These are phyloP conservation scores for Fusarium avenaceum DNA, from an alignment of 2,329 filamentous ascomycete genomes.

Conservation along the genomic window DNA sequence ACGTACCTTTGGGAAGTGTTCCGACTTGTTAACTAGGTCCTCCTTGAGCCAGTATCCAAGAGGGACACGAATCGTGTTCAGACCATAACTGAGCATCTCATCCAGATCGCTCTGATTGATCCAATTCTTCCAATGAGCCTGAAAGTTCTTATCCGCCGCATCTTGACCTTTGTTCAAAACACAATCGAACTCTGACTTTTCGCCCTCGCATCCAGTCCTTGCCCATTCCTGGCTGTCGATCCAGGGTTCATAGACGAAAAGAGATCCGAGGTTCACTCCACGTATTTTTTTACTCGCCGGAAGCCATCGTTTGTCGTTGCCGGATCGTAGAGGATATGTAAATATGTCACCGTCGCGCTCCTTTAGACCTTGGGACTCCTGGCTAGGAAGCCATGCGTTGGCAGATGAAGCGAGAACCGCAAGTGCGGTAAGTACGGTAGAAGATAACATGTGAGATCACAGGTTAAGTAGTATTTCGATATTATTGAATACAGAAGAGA, in stretches of 20 bases:
- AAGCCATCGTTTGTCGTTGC: slow-evolving; percentile 30
- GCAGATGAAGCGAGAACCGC: slow-evolving; percentile 31
- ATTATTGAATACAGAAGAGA: neutral
- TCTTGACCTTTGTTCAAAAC: slow-evolving; percentile 62
- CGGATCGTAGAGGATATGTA: neutral
- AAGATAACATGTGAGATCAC: slow-evolving; percentile 22
- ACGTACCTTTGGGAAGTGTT: slow-evolving; percentile 61
- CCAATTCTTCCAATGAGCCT: slow-evolving; percentile 65
- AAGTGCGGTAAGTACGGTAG: slow-evolving; percentile 22
- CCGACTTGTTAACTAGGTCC: slow-evolving; percentile 62
- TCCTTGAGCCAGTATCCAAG: slow-evolving; percentile 70
- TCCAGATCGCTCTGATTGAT: slow-evolving; percentile 63
- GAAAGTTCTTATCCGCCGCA: slow-evolving; percentile 61
- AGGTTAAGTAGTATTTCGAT: neutral
- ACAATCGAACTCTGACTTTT: slow-evolving; percentile 68
- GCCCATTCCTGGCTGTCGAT: slow-evolving; percentile 62
- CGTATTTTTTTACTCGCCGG: slow-evolving; percentile 59
- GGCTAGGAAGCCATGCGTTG: slow-evolving; percentile 38
- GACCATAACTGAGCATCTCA: slow-evolving; percentile 62
- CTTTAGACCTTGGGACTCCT: neutral
- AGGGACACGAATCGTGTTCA: slow-evolving; percentile 68
- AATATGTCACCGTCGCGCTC: slow-evolving; percentile 25
- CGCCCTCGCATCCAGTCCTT: slow-evolving; percentile 61
- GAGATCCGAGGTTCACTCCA: slow-evolving; percentile 67
- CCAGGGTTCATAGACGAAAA: slow-evolving; percentile 69